phyloP scores from a whole-genome alignment of 73 alveolate species.

The Uronychia binucleata region DNA sequence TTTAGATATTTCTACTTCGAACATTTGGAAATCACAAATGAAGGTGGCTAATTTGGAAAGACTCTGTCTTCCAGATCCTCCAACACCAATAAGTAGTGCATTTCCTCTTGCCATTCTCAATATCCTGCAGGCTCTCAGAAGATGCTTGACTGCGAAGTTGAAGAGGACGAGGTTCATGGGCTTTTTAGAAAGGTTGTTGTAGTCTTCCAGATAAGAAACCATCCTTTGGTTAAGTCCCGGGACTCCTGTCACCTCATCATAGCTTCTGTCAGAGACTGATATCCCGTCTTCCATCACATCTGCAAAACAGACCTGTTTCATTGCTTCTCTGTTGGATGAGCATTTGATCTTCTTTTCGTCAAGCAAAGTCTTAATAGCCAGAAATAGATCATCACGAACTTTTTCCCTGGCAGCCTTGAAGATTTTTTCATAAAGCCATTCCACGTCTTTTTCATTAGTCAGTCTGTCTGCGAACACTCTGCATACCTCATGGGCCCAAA shows the following conservation, averaged over 20 bases:
- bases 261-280: conserved; percentile 82
- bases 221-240: conserved; percentile 67
- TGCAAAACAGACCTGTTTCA: conserved; percentile 62
- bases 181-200: conserved; percentile 82
- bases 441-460: conserved; percentile 54
- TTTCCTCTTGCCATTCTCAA: conserved; percentile 92
- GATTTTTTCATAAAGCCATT: conserved; percentile 77
- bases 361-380: conserved; percentile 62
- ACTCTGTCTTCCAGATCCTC: conserved; percentile 90
- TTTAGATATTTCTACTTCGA: conserved; percentile 84
- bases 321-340: conserved; percentile 69
- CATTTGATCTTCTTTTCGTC: conserved; percentile 74
- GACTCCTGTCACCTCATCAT: conserved; percentile 86
- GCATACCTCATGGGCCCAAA: conserved; percentile 95
- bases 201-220: conserved; percentile 82
- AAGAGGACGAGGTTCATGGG: conserved; percentile 93
- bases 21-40: conserved; percentile 82
- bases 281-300: conserved; percentile 80
- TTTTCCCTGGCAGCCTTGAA: conserved; percentile 72
- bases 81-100: conserved; percentile 90
- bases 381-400: conserved; percentile 76
- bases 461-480: conserved; percentile 93
- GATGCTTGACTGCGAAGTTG: conserved; percentile 91
- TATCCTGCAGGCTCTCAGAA: conserved; percentile 90
- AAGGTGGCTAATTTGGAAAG: conserved; percentile 86